These are phyloP conservation scores for Coemansia sp. DNA, from an alignment of 192 early-diverging fungal species.

Conservation along the genomic window DNA sequence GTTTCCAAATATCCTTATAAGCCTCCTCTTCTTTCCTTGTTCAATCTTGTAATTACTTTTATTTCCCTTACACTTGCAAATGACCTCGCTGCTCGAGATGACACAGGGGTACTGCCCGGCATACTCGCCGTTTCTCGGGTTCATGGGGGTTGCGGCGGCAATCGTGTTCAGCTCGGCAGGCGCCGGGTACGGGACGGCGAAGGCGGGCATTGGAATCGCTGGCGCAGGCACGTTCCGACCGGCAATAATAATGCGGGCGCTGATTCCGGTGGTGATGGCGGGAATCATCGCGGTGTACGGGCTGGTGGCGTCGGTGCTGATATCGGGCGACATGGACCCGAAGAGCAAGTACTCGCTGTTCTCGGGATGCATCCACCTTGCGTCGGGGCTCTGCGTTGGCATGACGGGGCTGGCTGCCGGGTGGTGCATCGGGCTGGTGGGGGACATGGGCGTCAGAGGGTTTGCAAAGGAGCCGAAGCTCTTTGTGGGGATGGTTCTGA, in stretches of 20 bases:
- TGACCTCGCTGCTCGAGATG: conserved; percentile 32
- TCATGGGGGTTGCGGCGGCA: conserved; percentile 56
- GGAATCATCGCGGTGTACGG: conserved; percentile 99
- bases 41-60: neutral
- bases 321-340: conserved; percentile 63
- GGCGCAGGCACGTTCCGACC: conserved; percentile 93
- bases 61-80: neutral
- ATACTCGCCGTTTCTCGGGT: conserved; percentile 60
- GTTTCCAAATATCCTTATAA: neutral
- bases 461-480: conserved; percentile 87
- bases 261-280: conserved; percentile 98
- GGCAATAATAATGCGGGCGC: conserved; percentile 82
- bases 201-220: conserved; percentile 94
- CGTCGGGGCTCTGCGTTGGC: conserved; percentile 89
- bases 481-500: conserved; percentile 92
- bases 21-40: neutral
- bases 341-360: conserved; percentile 51
- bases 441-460: conserved; percentile 91
- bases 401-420: conserved; percentile 91
- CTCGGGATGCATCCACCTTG: conserved; percentile 85
- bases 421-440: conserved; percentile 94
- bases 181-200: conserved; percentile 97
- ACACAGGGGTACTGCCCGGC: conserved; percentile 53
- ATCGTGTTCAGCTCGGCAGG: conserved; percentile 84
- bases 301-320: conserved; percentile 91